Evolutionary conservation across 2,329 filamentous ascomycete genomes (phyloP), one percentile per base, ranked within the genome.

Genomic region (Coniochaeta ligniaria): DNA sequence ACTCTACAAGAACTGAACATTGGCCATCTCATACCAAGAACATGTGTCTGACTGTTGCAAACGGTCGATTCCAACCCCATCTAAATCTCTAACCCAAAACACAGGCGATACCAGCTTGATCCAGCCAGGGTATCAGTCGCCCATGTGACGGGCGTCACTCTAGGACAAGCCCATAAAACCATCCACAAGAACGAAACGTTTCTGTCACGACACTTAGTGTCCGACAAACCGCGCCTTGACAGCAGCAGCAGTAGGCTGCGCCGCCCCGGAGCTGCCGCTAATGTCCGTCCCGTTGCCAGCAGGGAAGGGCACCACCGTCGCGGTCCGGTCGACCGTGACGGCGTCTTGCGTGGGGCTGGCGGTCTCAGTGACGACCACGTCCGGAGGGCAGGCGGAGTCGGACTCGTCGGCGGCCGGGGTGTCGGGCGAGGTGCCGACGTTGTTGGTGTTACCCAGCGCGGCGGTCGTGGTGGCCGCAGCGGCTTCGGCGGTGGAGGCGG

Each of bases 381-480:
- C 56, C 8, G 35, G 20, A 6, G 56, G 38, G 56, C 56, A 58
- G n/a, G 55, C 55, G 26, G 22, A 28, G 20, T 57, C 55, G 16
- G n/a, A 22, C 35, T 58, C 56, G 24, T 28, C 56, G 38, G 35
- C 33, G 22, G 31, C 36, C 9, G 22, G 14, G 38, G 2, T 24
- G 35, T 58, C 56, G 56, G 24, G 26, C 11, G n/a, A 22, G 3
- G 56, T 45, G 35, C 26, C 56, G 24, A n/a, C 56, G 26, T 58
- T 58, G 56, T 58, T 45, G 56, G 56, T 58, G 36, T 45, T 45
- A 17, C 54, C 54, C n/a, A 24, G 54, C 6, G n/a, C 52, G 11
- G 22, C 35, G 22, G 24, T 12, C 11, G 56, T 43, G 38, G 56
- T 16, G 20, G 56, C 22, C 6, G 35, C 9, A 2, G 56, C 38